A percentile compares a stretch with the other conserved stretches of the same genome.
Evolutionary conservation across 441 rosid species (phyloP).

Genomic region (Pelargonium australe): DNA sequence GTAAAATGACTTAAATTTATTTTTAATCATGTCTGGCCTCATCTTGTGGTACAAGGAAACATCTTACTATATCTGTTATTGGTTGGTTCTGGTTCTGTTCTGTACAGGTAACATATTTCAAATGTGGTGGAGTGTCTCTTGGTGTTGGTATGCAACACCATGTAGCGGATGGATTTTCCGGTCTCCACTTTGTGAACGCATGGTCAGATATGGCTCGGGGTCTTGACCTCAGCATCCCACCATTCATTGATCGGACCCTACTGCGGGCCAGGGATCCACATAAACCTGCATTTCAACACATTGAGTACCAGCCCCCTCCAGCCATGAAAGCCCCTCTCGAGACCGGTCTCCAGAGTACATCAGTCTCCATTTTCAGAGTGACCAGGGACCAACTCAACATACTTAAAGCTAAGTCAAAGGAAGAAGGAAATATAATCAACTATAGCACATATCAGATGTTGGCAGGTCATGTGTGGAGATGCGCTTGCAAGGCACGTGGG

Average conservation of each 20-base stretch:
- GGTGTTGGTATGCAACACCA: slow-evolving; percentile 99
- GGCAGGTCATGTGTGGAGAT: slow-evolving; percentile 90
- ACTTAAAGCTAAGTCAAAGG: slow-evolving; percentile 78
- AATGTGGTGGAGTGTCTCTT: slow-evolving; percentile 92
- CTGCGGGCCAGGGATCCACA: slow-evolving; percentile 91
- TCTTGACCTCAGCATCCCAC: slow-evolving; percentile 60
- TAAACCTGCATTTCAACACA: slow-evolving; percentile 59
- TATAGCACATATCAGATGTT: slow-evolving; percentile 90
- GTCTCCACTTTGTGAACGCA: slow-evolving; percentile 83
- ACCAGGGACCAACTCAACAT: slow-evolving; percentile 54
- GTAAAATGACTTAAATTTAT: not conserved
- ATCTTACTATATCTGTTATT: too few species aligned
- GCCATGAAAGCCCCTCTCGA: slow-evolving; percentile 37
- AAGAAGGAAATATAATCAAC: slow-evolving; percentile 53
- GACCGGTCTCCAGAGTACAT: slow-evolving; percentile 35
- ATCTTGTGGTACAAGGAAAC: too few species aligned
- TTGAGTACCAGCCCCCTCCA: slow-evolving; percentile 75
- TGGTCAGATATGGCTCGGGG: slow-evolving; percentile 97
- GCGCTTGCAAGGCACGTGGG: slow-evolving; percentile 67
- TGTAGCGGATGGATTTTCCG: slow-evolving; percentile 90
- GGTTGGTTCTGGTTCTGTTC: not conserved
- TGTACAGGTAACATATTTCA: slow-evolving; percentile 66
- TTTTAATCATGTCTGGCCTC: too few species aligned
- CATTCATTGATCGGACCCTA: slow-evolving; percentile 79
- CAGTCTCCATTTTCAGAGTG: slow-evolving; percentile 68